Evolutionary conservation across 2,329 filamentous ascomycete species (phyloP).

Genomic region (Pezicula radicicola): DNA sequence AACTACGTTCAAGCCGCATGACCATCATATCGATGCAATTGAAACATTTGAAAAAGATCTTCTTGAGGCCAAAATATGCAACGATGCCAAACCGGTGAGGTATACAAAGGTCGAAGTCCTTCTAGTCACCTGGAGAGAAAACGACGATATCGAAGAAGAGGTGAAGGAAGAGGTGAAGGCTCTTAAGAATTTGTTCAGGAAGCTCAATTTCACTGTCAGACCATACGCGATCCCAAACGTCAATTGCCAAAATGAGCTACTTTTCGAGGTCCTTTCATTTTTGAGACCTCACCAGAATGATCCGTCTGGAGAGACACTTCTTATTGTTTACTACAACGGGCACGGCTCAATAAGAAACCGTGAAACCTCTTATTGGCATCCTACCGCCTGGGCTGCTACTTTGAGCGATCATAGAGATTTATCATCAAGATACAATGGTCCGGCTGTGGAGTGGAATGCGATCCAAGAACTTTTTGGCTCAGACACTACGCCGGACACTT

Average conservation of each 20-base stretch:
- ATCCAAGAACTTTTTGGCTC: not conserved
- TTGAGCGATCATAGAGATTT: not conserved
- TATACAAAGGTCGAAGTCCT: conserved; percentile 2
- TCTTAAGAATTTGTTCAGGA: not conserved
- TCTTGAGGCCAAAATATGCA: not conserved
- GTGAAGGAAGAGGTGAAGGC: not conserved
- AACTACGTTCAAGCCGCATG: not conserved
- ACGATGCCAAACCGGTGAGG: not conserved
- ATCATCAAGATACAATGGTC: conserved; percentile 1
- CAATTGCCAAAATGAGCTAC: not conserved
- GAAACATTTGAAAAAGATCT: not conserved
- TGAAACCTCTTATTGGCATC: conserved; percentile 1
- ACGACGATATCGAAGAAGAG: not conserved
- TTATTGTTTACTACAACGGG: conserved; percentile 1
- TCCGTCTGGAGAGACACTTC: not conserved
- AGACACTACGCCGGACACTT: not conserved
- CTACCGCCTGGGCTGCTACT: not conserved
- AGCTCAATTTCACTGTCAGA: not conserved
- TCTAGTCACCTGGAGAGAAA: not conserved
- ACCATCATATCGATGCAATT: not conserved
- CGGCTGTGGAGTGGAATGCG: not conserved
- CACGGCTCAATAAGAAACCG: not conserved
- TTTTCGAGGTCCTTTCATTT: not conserved
- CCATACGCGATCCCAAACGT: not conserved
- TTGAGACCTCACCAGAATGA: not conserved